phyloP scores from a whole-genome alignment of 768 basidiomycete genomes.

The Mycena venus region DNA sequence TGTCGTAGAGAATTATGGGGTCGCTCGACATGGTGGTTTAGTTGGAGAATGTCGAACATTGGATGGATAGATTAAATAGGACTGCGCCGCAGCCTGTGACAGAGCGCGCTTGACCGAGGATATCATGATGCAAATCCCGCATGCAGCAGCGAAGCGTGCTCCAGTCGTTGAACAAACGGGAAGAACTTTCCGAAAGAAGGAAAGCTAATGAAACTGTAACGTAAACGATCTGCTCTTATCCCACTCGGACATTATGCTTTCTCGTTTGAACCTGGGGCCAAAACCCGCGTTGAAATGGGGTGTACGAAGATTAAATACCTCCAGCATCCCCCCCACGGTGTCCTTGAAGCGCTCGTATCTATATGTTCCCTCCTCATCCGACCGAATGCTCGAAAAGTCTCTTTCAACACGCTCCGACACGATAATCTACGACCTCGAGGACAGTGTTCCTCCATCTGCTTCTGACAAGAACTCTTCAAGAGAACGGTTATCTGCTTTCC shows the following conservation, averaged over 20 bases:
- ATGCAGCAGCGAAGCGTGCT: no score
- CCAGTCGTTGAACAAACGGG: no score
- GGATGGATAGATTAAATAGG: not conserved
- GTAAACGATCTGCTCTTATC: no score
- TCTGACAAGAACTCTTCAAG: conserved; percentile 74
- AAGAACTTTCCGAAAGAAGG: no score
- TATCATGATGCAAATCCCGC: no score
- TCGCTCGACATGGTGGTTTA: conserved; percentile 38
- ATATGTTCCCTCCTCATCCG: conserved; percentile 86
- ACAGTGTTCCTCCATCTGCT: conserved; percentile 80
- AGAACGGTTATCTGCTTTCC: conserved; percentile 64
- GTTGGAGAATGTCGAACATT: not conserved
- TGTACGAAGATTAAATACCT: conserved; percentile 1
- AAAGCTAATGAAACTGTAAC: no score
- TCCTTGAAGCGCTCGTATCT: conserved; percentile 67
- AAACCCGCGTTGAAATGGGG: not conserved
- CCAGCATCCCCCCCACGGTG: not conserved
- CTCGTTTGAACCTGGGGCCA: not conserved
- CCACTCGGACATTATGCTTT: not conserved
- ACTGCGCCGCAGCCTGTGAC: no score
- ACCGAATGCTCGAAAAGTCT: conserved; percentile 87
- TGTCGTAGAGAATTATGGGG: conserved; percentile 55
- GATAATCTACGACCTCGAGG: conserved; percentile 91
- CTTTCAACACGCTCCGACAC: conserved; percentile 74
- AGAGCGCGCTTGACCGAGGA: no score